Evolutionary conservation across 1,284 basidiomycete species (phyloP), one percentile per base, ranked within the genome.

Genomic region (Rhizopogon parksii): DNA sequence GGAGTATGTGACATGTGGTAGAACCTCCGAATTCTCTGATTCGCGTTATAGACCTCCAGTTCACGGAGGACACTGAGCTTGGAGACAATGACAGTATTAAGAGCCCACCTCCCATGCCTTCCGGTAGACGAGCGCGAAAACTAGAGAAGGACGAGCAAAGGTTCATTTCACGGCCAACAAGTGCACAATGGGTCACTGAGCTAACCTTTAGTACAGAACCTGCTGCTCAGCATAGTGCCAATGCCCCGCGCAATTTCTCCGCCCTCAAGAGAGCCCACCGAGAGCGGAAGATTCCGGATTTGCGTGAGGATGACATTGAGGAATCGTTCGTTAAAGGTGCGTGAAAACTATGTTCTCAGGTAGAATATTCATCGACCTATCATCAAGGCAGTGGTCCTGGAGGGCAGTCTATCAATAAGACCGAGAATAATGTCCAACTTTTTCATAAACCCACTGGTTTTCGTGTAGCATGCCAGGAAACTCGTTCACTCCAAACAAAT

Each of bases 341-440:
- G 74, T 60, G 36, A 24, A 6, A 40, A 6, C 21, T 15, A 4
- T 9, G 4, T 4, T 32, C 11, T 32, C 11, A 11, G 30, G 11
- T 46, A 3, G 15, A 15, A 2, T 36, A 35, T 27, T n/a, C 27
- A 8, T 34, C 56, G 17, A 60, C 52, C 49, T 17, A 7, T 8
- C 37, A 11, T 49, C 47, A 57, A 89, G 87, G 87, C 45, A 86
- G 88, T 65, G 88, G 88, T 24, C 88, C 88, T 61, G 88, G 88
- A 25, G 88, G 88, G 34, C 88, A 91, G 71, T 89, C 88, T 24
- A 81, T 91, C 61, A 91, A 91, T 72, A 91, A 91, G 72, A 89
- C 88, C 53, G 76, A 85, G 68, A 89, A 88, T 63, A 86, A 88
- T 61, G 87, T 91, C 27, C 88, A 90, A 62, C 70, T 91, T 24